Evolutionary conservation across 352 stramenopile species (phyloP), one percentile per base, ranked within the genome.

Genomic region (Pelagophyceae sp.): DNA sequence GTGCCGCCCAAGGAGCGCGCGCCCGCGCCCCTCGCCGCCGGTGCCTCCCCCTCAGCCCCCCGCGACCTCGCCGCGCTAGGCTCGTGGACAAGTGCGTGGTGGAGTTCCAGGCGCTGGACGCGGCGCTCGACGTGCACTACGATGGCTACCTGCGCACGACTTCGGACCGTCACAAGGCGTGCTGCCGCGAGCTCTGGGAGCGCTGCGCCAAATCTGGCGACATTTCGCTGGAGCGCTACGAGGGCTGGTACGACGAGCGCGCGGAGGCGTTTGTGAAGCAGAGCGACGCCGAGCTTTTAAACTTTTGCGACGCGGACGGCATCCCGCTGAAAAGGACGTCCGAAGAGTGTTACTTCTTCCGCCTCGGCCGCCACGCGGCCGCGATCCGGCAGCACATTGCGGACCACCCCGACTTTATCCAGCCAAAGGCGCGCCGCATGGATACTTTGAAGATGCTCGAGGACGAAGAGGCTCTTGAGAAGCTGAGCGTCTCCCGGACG

Each of bases 341-440:
- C 79, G 96, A 99, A 85, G 89, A 96, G 80, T 97, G 90, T 76
- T 99, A 99, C 87, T 99, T 99, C 81, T 99, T 99, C 87, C 94
- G 92, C 81, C 98, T 99, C 95, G 96, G 91, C 80, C 96, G 97
- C 76, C 99, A 98, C 83, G 93, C 98, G 32, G 82, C 95, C 37
- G 87, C 84, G 33, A 87, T 99, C n/a, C 82, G 98, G 61, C 85
- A 97, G 80, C 90, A 98, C 82, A 97, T 98, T 80, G 83, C 96
- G 77, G 86, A 90, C 67, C 88, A 98, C 84, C 94, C 95, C 0
- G 83, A 94, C 32, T 99, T 99, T 82, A 89, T 99, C 72, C 93
- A 96, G 82, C 96, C 96, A 11, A 94, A 98, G 80, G 85, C 91
- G 77, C 91, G 96, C 82, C 89, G 93, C 37, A 95, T 96, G 80